Percentiles rank a stretch among this genome's conserved stretches.
phyloP scores from a whole-genome alignment of 257 asterid species.

The Paulownia fortunei region DNA sequence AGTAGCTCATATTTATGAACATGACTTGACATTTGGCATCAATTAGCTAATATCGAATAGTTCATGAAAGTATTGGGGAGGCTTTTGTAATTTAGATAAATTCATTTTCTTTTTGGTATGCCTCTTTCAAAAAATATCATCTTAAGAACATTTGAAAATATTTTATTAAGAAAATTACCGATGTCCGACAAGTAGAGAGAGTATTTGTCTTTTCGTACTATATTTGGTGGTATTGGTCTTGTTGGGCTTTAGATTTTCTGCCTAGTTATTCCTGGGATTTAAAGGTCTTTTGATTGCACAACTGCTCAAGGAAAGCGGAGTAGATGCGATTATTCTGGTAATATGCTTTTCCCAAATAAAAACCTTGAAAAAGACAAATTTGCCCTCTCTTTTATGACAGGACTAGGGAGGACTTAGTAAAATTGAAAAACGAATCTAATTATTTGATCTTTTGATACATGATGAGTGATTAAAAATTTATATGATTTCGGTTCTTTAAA shows the following conservation, averaged over 20 bases:
- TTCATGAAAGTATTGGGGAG: neutral
- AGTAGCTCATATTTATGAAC: no score
- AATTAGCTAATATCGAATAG: no score
- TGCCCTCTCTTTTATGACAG: neutral
- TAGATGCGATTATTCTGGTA: constrained; percentile 13
- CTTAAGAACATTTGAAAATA: neutral
- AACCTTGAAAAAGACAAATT: neutral
- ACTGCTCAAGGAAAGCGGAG: neutral
- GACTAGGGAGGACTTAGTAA: neutral
- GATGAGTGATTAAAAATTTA: no score
- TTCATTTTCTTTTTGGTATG: no score
- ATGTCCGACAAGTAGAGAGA: neutral
- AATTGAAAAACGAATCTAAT: no score
- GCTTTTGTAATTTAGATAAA: neutral
- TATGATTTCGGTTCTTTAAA: no score
- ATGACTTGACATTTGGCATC: no score
- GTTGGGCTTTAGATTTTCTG: neutral
- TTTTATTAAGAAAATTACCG: neutral
- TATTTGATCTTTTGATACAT: no score
- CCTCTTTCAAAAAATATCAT: no score
- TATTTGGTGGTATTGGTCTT: neutral
- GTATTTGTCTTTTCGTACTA: neutral
- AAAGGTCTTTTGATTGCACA: neutral
- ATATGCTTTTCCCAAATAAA: constrained; percentile 1
- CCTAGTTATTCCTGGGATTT: neutral